A percentile compares a stretch with the other conserved stretches of the same genome.
Evolutionary conservation across 148 eudicot species (phyloP).

Genomic region (Polygonum aviculare): DNA sequence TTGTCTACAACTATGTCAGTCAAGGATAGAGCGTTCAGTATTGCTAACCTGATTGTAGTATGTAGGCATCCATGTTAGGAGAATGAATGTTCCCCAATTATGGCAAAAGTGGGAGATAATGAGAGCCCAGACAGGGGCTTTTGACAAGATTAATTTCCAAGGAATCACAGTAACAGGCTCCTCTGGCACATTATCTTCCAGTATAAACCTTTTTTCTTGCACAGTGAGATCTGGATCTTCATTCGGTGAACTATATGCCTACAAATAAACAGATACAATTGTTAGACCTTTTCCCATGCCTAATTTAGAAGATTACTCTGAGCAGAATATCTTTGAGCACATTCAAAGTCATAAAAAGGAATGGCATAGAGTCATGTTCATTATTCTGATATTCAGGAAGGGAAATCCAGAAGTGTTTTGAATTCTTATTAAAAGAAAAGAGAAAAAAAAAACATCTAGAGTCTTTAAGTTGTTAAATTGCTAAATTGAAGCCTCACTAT

Average conservation of each 20-base stretch:
- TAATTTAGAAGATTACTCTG: not conserved
- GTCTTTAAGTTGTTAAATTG: not conserved
- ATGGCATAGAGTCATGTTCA: not conserved
- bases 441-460: not conserved
- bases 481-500: too few relatives aligned
- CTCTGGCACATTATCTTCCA: slow-evolving; percentile 51
- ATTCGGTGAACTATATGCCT: slow-evolving; percentile 85
- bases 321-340: not conserved
- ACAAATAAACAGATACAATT: slow-evolving; percentile 4
- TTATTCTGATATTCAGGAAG: not conserved
- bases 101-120: slow-evolving; percentile 97
- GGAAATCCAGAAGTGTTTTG: not conserved
- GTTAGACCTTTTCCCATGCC: not conserved
- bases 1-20: not conserved
- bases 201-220: slow-evolving; percentile 59
- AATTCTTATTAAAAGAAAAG: not conserved
- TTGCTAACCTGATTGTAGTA: slow-evolving; percentile 78
- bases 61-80: slow-evolving; percentile 98
- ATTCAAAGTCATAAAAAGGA: not conserved
- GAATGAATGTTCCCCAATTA: slow-evolving; percentile 98
- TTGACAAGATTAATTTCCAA: slow-evolving; percentile 86
- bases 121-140: slow-evolving; percentile 97
- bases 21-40: not conserved
- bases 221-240: slow-evolving; percentile 72
- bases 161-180: slow-evolving; percentile 85